phyloP scores from a whole-genome alignment of 2,329 filamentous ascomycete species.

The Paracoccidioides brasiliensis region DNA sequence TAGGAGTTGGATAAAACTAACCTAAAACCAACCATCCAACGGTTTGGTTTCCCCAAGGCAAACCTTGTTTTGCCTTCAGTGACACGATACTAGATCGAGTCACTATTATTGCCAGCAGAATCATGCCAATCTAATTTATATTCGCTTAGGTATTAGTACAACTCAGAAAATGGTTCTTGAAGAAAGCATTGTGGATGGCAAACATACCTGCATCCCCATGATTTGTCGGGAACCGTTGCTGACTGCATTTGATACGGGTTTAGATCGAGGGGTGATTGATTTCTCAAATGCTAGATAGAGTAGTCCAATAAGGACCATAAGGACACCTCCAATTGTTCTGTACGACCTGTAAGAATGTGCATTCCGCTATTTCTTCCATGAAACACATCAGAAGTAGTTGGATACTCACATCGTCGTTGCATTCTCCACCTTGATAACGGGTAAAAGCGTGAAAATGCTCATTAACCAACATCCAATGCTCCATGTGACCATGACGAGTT shows the following conservation, averaged over 20 bases:
- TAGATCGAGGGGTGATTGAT: conserved; percentile 36
- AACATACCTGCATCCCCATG: conserved; percentile 34
- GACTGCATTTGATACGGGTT: conserved; percentile 15
- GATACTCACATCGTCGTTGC: conserved; percentile 55
- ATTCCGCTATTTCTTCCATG: background rate
- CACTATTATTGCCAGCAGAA: conserved; percentile 68
- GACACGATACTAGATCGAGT: conserved; percentile 78
- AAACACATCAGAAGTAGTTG: background rate
- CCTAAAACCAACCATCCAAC: conserved; percentile 71
- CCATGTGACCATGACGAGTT: conserved; percentile 57
- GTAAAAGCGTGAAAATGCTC: conserved; percentile 81
- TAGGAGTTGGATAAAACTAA: conserved; percentile 28
- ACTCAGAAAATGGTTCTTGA: background rate
- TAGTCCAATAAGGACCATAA: conserved; percentile 67
- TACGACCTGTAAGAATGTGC: conserved; percentile 9
- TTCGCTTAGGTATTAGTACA: conserved; percentile 4
- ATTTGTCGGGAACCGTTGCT: conserved; percentile 29
- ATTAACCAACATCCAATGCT: conserved; percentile 62
- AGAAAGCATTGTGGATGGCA: background rate
- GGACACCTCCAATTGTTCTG: conserved; percentile 58
- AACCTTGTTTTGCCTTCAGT: conserved; percentile 68
- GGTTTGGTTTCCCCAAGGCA: conserved; percentile 77
- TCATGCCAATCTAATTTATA: conserved; percentile 51
- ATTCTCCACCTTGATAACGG: conserved; percentile 74
- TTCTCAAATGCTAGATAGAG: conserved; percentile 73